Percentiles rank a stretch among this genome's conserved stretches.
Evolutionary conservation across 345 rosid species (phyloP).

Genomic region (Salix viminalis): DNA sequence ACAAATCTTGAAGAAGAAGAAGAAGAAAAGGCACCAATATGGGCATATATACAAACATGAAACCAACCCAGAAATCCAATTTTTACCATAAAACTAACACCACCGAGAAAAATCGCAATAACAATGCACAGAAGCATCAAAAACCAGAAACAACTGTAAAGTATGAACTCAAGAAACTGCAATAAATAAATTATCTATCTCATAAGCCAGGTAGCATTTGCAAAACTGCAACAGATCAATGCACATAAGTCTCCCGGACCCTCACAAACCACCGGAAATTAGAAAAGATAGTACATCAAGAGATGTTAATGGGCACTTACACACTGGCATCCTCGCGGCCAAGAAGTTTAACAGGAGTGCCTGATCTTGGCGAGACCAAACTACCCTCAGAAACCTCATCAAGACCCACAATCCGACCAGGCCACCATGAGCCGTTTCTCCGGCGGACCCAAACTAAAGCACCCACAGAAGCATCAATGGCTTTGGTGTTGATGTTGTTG

Average conservation of each 20-base stretch:
- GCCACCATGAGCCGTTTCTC: constrained; percentile 99
- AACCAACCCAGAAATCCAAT: background rate
- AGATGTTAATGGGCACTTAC: constrained; percentile 48
- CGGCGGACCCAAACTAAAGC: constrained; percentile 97
- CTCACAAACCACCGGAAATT: background rate
- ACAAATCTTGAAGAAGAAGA: background rate
- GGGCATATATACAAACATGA: background rate
- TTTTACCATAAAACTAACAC: background rate
- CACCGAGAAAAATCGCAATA: background rate
- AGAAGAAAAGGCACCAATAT: background rate
- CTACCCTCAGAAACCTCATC: constrained; percentile 72
- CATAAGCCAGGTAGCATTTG: background rate
- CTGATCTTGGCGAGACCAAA: constrained; percentile 73
- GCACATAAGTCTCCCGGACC: background rate
- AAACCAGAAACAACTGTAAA: background rate
- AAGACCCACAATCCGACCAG: constrained; percentile 72
- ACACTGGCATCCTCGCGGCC: constrained; percentile 94
- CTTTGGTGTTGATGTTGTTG: constrained; percentile 29
- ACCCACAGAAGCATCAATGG: constrained; percentile 80
- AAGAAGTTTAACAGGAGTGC: constrained; percentile 94
- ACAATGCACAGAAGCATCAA: background rate
- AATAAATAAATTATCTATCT: background rate
- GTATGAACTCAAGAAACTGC: background rate
- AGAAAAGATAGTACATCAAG: background rate
- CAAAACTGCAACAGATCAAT: background rate